Base-by-base conservation (phyloP, 2,329 filamentous ascomycete species). In the Fusarium napiforme region DNA sequence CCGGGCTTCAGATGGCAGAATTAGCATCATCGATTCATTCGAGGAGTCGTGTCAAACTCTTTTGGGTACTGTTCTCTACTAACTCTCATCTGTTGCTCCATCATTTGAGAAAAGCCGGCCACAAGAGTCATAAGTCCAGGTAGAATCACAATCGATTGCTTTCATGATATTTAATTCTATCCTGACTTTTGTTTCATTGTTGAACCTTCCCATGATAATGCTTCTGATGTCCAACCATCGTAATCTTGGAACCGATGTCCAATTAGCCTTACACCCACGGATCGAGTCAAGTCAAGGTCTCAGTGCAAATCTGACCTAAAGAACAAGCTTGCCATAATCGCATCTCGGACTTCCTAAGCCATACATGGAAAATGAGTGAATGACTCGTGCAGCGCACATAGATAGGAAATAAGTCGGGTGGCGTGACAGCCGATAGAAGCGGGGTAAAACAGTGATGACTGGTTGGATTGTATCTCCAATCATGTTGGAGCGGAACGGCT, bases 1-100 rank as follows among this genome's bases (percentile, higher is more conserved):
- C 53, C 53, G 2, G 39, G 39, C n/a, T 57, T 57, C 28, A 32
- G 28, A 26, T 57, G 53, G 53, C 39, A 45, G 18, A 57, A 57
- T 11, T 57, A 57, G 18, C 28, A n/a, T 8, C 10, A 34, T 57
- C 5, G 2, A 12, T 57, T 34, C 9, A 21, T 9, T 42, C 1
- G 2, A 30, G 2, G 10, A 10, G 21, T 26, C 9, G 9, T 30
- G 15, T 2, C 8, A 21, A 19, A n/a, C 5, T 6, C 14, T 6
- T 11, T 5, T 26, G 2, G 6, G 12, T 18, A 19, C 5, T 18
- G 4, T 23, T 2, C 10, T 16, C 15, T 16, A 11, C 26, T 26
- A 26, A 26, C 26, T 26, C 26, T 26, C 26, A 7, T 39, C 21
- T 21, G 11, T 8, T 40, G 18, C 19, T 21, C 5, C 16, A 16